These are phyloP conservation scores for Albizia julibrissin DNA, from an alignment of 306 rosid species.

Conservation along the genomic window DNA sequence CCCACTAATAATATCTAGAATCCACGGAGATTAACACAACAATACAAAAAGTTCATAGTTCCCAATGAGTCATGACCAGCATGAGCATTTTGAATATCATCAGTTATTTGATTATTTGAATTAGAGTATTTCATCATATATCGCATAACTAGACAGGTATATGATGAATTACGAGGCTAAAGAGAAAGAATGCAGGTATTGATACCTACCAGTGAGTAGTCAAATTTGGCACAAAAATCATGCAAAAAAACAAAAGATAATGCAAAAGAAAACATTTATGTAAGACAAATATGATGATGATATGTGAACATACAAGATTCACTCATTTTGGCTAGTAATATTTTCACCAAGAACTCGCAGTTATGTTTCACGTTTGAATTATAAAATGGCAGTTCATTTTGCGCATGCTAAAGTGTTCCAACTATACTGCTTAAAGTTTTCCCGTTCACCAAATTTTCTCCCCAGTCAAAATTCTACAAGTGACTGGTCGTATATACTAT, in stretches of 20 bases:
- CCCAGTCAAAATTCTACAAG: neutral
- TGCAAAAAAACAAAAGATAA: slow-evolving; percentile 1
- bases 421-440: neutral
- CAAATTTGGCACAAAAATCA: slow-evolving; percentile 1
- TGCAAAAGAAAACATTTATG: slow-evolving; percentile 4
- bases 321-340: neutral
- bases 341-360: neutral
- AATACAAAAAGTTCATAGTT: neutral
- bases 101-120: neutral
- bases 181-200: neutral
- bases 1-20: neutral
- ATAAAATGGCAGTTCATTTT: neutral
- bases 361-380: neutral
- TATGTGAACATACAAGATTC: neutral
- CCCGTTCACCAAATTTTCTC: neutral
- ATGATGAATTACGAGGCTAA: neutral
- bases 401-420: neutral
- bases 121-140: neutral
- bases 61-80: neutral
- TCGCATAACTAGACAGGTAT: neutral
- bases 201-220: neutral
- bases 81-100: neutral
- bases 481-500: neutral
- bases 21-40: neutral
- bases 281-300: neutral